Evolutionary conservation across 2,329 filamentous ascomycete genomes (phyloP), one percentile per base, ranked within the genome.

Genomic region (Pezicula rhizophila): DNA sequence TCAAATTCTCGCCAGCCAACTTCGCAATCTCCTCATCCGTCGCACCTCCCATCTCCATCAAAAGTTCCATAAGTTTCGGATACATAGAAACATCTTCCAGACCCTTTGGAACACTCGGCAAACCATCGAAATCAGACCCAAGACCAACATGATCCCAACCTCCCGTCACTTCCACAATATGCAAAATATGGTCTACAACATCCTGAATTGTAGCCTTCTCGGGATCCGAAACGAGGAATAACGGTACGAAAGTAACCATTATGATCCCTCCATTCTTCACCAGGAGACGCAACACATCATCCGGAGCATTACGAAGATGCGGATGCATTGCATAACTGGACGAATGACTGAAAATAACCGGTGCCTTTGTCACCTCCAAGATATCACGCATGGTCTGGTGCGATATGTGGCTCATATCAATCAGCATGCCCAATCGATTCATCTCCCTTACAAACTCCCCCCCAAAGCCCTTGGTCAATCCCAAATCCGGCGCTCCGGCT

Each of bases 341-440:
- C 46, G 78, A 81, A 61, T 87, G 83, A 43, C 76, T 80, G 70
- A 83, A 86, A 20, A 85, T 81, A 0, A 84, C 77, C 0, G 82
- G 82, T 1, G 81, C 80, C 42, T 71, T 63, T 7, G 66, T 66
- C 0, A 68, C 20, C 2, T 67, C 67, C 1, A 87, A 69, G 0
- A 80, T 78, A 58, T 85, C 77, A 8, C 74, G 70, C 80, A 84
- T 84, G 0, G 82, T 85, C 48, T 80, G 75, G 28, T 71, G 67
- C 49, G 74, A 79, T 12, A 82, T 78, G 60, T 87, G 84, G 5
- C 77, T 71, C 34, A 87, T 71, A 60, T 87, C 84, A 31, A 86
- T 75, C 5, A 87, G 72, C 77, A 87, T 84, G 1, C 82, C 83
- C 0, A 87, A 65, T 3, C 82, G 71, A 58, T 86, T 87, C 80